Evolutionary conservation across 1,139 yeast genomes (phyloP), one percentile per base, ranked within the genome.

Genomic region (Nakaseomyces uthaithaninus): DNA sequence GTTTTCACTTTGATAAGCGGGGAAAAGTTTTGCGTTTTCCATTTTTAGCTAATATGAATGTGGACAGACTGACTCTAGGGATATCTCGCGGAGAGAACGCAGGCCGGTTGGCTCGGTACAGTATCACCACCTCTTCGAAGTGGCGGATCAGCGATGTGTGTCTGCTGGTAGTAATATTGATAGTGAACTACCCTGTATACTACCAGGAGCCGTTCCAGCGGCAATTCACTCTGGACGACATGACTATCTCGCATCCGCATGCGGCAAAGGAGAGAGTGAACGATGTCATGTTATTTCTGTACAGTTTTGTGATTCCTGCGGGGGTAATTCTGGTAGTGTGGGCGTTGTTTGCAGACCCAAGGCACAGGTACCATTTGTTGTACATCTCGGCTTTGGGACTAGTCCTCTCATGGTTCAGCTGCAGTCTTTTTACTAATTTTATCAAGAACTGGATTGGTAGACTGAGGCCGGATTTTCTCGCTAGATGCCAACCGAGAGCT

Each of bases 391-490:
- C 75, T 0, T 50, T 79, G 26, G 84, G 84, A 1, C 62, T 79
- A 12, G 58, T 63, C 22, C 62, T 78, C 10, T 64, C 81, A 0
- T 61, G 76, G 48, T 64, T 71, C n/a, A 60, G 75, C n/a, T 71
- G 73, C 34, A 67, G 70, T 15, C 66, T 80, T 24, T 54, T 80
- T 37, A 80, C 89, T 2, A 85, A 81, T 55, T 67, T 76, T 22
- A 61, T 81, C 46, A 84, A 84, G 62, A 76, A 80, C 55, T 72
- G 77, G 65, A 73, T 84, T 43, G 89, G 91, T 1, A 72, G 91
- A 55, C 77, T 77, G 42, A 68, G 94, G 51, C 94, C 94, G 1
- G 94, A 84, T 58, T 80, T 83, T 53, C 61, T 84, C 42, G 78
- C 77, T 12, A 69, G 94, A 48, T 83, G 94, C 59, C 59, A 69